Percentiles rank a stretch among this genome's conserved stretches.
These are phyloP conservation scores for Yamadazyma sp. DNA, from an alignment of 1,139 yeast species.

Conservation along the genomic window DNA sequence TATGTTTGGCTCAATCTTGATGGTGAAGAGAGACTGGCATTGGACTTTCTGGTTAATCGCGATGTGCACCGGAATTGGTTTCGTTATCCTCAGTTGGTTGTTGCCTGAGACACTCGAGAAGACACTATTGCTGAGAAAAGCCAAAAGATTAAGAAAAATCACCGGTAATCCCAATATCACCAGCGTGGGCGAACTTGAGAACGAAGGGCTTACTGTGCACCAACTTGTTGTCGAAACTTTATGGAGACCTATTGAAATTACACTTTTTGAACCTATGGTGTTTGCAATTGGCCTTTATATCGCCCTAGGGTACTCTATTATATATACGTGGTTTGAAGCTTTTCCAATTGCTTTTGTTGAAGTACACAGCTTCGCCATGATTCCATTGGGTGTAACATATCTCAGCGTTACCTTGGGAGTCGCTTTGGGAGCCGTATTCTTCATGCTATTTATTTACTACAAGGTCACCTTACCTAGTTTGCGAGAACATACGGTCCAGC, in stretches of 20 bases:
- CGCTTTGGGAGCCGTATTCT: conserved; percentile 21
- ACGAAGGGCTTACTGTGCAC: conserved; percentile 26
- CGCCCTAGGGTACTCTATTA: conserved; percentile 29
- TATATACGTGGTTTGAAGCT: conserved; percentile 35
- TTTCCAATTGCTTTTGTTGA: conserved; percentile 30
- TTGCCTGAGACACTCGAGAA: conserved; percentile 54
- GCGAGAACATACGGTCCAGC: conserved; percentile 42
- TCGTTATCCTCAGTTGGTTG: conserved; percentile 31
- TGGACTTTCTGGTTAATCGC: conserved; percentile 47
- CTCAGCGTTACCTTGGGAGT: conserved; percentile 22
- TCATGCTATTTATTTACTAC: conserved; percentile 19
- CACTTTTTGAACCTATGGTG: conserved; percentile 32
- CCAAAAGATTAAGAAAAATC: conserved; percentile 42
- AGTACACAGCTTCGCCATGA: conserved; percentile 25
- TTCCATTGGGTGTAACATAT: conserved; percentile 26
- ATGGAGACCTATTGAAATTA: conserved; percentile 33
- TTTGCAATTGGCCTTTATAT: conserved; percentile 30
- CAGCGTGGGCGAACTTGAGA: conserved; percentile 43
- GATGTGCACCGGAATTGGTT: conserved; percentile 34
- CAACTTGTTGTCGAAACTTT: conserved; percentile 24
- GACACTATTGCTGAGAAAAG: conserved; percentile 47
- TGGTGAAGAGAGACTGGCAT: conserved; percentile 36
- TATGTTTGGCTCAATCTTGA: conserved; percentile 28
- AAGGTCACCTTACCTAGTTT: conserved; percentile 26
- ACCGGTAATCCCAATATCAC: conserved; percentile 45